Evolutionary conservation across 495 filamentous ascomycete genomes (phyloP).

Genomic region (Xylaria flabelliformis): DNA sequence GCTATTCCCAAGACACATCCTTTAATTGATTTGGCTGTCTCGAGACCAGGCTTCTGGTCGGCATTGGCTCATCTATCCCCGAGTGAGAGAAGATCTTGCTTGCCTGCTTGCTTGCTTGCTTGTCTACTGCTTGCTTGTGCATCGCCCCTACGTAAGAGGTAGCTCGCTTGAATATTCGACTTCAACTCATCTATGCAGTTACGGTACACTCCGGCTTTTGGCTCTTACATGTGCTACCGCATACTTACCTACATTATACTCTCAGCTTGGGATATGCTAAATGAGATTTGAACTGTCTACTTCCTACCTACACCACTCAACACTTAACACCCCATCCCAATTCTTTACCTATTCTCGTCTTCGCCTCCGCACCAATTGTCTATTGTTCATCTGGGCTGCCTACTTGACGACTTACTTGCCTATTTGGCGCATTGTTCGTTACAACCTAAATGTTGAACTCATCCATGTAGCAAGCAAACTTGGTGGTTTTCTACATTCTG

Average conservation of each 20-base stretch:
- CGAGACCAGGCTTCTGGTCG: background rate
- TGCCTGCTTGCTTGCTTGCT: background rate
- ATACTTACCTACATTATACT: background rate
- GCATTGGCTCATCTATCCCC: background rate
- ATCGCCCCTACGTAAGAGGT: background rate
- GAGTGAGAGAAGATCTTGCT: background rate
- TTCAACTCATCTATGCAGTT: background rate
- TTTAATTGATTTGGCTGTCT: constrained; percentile 43
- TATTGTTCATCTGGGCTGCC: background rate
- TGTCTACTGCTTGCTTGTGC: background rate
- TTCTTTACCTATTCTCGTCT: background rate
- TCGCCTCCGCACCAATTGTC: constrained; percentile 5
- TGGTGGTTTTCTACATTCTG: background rate
- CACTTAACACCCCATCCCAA: background rate
- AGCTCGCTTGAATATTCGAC: background rate
- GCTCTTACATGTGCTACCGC: background rate
- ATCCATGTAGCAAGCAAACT: constrained; percentile 9
- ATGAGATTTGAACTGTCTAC: background rate
- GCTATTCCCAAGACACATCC: constrained; percentile 46
- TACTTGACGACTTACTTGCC: background rate
- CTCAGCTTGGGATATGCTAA: too few relatives aligned
- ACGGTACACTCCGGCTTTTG: background rate
- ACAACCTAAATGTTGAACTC: background rate
- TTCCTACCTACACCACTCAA: background rate
- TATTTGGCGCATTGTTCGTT: background rate